phyloP scores from a whole-genome alignment of 345 rosid genomes.

The Sisymbrium altissimum region DNA sequence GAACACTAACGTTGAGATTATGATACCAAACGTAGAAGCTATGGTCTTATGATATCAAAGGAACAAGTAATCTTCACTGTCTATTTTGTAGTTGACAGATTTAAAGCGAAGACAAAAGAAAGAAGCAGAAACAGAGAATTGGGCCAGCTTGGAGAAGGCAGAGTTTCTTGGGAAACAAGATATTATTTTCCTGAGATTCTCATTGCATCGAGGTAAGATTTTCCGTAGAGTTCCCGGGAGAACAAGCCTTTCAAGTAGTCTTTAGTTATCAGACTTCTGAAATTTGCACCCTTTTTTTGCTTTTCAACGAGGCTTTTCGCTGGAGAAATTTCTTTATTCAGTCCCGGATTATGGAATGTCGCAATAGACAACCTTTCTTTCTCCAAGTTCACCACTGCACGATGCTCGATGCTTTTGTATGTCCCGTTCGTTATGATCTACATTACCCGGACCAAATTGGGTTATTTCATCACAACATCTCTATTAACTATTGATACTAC shows the following conservation, averaged over 20 bases:
- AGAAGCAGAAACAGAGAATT: not conserved
- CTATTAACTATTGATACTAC: not conserved
- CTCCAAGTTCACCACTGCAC: conserved; percentile 33
- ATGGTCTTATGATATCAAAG: not conserved
- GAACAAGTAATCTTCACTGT: not conserved
- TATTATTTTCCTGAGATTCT: conserved; percentile 9
- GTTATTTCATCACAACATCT: not conserved
- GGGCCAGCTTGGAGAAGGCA: not conserved
- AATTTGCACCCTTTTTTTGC: conserved; percentile 14
- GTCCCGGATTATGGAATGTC: conserved; percentile 23
- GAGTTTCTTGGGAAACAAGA: not conserved
- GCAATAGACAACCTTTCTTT: conserved; percentile 42
- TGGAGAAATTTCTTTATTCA: conserved; percentile 33
- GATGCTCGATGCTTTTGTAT: conserved; percentile 40
- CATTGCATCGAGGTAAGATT: conserved; percentile 28
- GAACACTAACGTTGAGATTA: not conserved
- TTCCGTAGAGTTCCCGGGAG: conserved; percentile 29
- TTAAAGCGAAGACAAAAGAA: not conserved
- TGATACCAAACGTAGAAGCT: not conserved
- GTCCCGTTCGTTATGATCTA: conserved; percentile 41
- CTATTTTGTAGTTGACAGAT: not conserved
- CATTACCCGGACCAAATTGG: not conserved
- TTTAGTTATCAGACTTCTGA: conserved; percentile 7
- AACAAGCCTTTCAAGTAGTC: conserved; percentile 22
- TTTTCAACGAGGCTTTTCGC: conserved; percentile 24